Conservation (phyloP, 306 rosid species). For the Rosa persica region DNA sequence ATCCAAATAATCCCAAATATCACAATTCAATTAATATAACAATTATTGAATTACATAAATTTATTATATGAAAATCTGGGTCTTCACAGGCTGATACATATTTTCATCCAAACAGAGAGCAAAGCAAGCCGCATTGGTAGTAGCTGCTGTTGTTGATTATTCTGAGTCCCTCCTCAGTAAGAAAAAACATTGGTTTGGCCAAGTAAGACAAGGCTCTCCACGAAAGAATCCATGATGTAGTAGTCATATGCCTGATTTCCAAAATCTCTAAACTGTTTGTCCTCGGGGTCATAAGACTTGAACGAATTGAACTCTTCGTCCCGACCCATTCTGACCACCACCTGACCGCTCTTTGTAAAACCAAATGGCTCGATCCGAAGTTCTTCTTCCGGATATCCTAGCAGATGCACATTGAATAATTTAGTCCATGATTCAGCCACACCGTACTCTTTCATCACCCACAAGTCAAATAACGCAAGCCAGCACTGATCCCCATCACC, state of each 20-base stretch:
- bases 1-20: too few species aligned
- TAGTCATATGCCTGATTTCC: background rate
- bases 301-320: background rate
- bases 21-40: too few species aligned
- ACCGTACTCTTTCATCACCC: background rate
- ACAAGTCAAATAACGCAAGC: background rate
- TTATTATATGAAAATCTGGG: too few species aligned
- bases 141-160: background rate
- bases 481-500: background rate
- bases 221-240: constrained; percentile 2
- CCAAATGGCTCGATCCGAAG: background rate
- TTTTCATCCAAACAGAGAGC: too few species aligned
- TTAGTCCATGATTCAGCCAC: background rate
- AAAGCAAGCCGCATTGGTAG: background rate
- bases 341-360: background rate
- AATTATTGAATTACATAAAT: too few species aligned
- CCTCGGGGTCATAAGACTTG: background rate
- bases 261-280: background rate
- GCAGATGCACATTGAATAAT: background rate
- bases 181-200: background rate
- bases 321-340: background rate
- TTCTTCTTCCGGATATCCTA: background rate
- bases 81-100: too few species aligned
- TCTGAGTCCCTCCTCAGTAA: background rate
- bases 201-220: background rate